Base-by-base conservation (phyloP, 2,329 filamentous ascomycete species). In the Paecilomyces dactylethromorphus region DNA sequence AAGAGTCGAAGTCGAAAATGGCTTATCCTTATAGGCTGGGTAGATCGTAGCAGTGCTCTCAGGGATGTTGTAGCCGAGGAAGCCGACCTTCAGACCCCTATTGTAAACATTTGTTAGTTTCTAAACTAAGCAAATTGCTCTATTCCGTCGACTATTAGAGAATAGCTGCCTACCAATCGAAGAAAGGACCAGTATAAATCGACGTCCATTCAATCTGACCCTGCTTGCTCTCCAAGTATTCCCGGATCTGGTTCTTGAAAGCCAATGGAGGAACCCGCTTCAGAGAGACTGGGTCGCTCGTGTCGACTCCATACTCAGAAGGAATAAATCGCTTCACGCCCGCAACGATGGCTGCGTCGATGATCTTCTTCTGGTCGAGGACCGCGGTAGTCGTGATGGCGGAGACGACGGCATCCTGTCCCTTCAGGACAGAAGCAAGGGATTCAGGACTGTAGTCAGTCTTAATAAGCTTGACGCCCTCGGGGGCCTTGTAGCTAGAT, bases 301-400 rank as follows among this genome's bases (percentile, higher is more conserved):
- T 26, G 13, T 52, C 50, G 7, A 18, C 21, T 52, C 50, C 50
- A 52, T 26, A 89, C 63, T 89, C 87, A 35, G 82, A 83, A 1
- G 85, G 84, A 1, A 87, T 79, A 66, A 85, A 87, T 6, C 84
- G 79, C 63, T 81, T 81, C 5, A 88, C 85, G 1, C 84, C 83
- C 1, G 84, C 84, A 3, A 79, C 78, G 29, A 84, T 74, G 32
- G 84, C 81, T 0, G 85, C 86, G 32, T 87, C 81, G 52, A 87
- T 77, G 53, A 87, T 73, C 13, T 73, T 72, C 54, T 74, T 75
- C 65, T 86, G 84, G 1, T 80, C 69, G 1, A 67, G 69, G 11
- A 78, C 29, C 2, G 62, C 53, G 21, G 21, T 21, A 4, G 32
- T 55, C 4, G 59, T 49, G 39, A 67, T 56, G 31, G 60, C 56